phyloP scores from a whole-genome alignment of 352 stramenopile species.

The Phytopythium sindhum region DNA sequence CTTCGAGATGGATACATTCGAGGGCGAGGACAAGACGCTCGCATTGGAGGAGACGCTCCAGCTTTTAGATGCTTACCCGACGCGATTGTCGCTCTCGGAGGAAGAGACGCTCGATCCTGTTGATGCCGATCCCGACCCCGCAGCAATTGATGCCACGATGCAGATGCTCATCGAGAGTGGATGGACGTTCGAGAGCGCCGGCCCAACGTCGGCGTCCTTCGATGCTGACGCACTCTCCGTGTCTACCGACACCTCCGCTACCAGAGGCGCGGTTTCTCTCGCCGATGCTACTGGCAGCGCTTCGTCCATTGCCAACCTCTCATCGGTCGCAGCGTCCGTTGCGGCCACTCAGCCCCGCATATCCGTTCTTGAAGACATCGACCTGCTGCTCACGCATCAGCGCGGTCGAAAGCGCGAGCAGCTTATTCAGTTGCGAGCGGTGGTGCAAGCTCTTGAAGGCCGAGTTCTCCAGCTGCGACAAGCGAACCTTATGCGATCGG shows the following conservation, averaged over 20 bases:
- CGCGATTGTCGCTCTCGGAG: background rate
- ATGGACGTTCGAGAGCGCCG: slow-evolving; percentile 4
- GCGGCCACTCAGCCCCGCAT: background rate
- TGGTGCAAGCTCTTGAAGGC: slow-evolving; percentile 17
- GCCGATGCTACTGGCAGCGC: background rate
- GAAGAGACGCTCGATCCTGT: too few species aligned
- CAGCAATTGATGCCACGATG: slow-evolving; percentile 6
- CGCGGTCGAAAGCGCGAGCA: slow-evolving; percentile 22
- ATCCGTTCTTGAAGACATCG: slow-evolving; percentile 1
- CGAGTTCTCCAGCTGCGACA: slow-evolving; percentile 9
- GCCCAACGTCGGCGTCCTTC: background rate
- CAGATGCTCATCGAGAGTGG: slow-evolving; percentile 11
- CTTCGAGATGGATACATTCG: slow-evolving; percentile 7
- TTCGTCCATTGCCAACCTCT: background rate
- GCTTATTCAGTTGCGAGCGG: slow-evolving; percentile 16
- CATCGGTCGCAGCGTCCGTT: background rate
- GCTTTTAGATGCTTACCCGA: slow-evolving; percentile 1
- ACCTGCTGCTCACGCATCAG: slow-evolving; percentile 4
- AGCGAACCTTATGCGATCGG: background rate
- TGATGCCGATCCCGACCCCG: slow-evolving; percentile 2
- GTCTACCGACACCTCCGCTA: background rate
- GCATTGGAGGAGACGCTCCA: slow-evolving; percentile 6
- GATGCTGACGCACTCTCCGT: background rate
- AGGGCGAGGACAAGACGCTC: slow-evolving; percentile 1
- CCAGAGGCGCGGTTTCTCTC: background rate